phyloP scores from a whole-genome alignment of 2,329 filamentous ascomycete species.

The Ophiostoma sp. region DNA sequence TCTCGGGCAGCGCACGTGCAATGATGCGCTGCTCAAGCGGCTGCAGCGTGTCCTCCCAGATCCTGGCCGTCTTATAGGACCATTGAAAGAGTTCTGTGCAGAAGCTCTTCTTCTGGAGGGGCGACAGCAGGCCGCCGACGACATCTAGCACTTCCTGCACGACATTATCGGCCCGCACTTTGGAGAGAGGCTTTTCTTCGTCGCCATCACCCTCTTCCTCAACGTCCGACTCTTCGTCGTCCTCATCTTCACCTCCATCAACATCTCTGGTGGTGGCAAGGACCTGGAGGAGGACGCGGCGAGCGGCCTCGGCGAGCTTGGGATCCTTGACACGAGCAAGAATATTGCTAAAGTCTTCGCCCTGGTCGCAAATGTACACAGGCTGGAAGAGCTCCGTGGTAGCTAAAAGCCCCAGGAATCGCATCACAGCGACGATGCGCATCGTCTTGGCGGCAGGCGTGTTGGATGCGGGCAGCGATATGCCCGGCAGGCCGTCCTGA shows the following conservation, averaged over 20 bases:
- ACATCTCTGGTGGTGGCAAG: not conserved
- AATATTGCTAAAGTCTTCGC: not conserved
- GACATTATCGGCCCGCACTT: not conserved
- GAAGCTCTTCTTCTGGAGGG: not conserved
- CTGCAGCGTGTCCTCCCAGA: conserved; percentile 2
- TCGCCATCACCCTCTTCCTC: not conserved
- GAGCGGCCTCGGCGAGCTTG: conserved; percentile 10
- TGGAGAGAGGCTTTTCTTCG: not conserved
- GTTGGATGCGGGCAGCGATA: conserved; percentile 17
- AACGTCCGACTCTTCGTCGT: too few species aligned
- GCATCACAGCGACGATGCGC: conserved; percentile 16
- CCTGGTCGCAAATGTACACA: conserved; percentile 4
- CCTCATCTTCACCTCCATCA: not conserved
- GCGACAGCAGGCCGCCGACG: not conserved
- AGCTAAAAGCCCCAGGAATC: not conserved
- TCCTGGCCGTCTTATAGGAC: not conserved
- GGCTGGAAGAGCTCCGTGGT: conserved; percentile 16
- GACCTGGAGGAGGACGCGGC: not conserved
- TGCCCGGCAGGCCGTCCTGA: not conserved
- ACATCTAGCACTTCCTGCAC: not conserved
- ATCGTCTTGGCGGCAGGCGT: conserved; percentile 16
- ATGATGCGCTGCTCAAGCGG: conserved; percentile 2
- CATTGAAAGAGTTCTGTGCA: not conserved
- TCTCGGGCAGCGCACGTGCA: not conserved
- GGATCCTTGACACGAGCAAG: not conserved